Base-by-base conservation (phyloP, 2,329 filamentous ascomycete species). In the Aspergillus sp. region DNA sequence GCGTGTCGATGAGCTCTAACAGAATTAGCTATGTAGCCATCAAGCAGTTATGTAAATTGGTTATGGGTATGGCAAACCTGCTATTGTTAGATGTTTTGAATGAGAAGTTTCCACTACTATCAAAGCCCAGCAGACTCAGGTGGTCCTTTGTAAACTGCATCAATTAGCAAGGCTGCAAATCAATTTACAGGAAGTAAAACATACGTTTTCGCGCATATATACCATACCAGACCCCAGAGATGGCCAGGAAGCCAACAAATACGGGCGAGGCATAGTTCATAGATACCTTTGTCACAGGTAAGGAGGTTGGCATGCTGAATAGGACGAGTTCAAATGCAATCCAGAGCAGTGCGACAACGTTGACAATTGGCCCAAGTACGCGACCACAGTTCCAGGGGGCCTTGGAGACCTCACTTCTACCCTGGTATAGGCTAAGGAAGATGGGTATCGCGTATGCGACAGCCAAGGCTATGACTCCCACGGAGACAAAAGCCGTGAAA, bases 261-360 rank as follows among this genome's bases (percentile, higher is more conserved):
- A 83, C 78, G 1, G 81, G 78, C 34, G 69, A 70, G 2, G 77
- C 76, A 53, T 82, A 82, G 49, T 81, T 82, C 63, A 77, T 79
- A 41, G 72, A 73, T 1, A 65, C 71, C 1, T 66, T 66, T 1
- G 70, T 77, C 45, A 78, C 76, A 4, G 78, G 77, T 39, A 77
- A 62, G 27, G 72, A 72, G 10, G 69, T 73, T 1, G 79, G 79
- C 60, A 69, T 71, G 32, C 70, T 75, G 57, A 81, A 81, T 4
- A 81, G 53, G 2, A 79, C 67, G 29, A 76, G 50, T 54, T 78
- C 74, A 44, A 78, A 78, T 4, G 54, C 44, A 46, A 78, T 78
- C 76, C 76, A 79, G 2, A 59, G 48, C 4, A 79, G 48, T 0
- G 76, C 69, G 5, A 78, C 38, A 1, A 66, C 44, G 53, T 79